Conservation (phyloP, 2,329 filamentous ascomycete species). For the Fusarium verticillioides region DNA sequence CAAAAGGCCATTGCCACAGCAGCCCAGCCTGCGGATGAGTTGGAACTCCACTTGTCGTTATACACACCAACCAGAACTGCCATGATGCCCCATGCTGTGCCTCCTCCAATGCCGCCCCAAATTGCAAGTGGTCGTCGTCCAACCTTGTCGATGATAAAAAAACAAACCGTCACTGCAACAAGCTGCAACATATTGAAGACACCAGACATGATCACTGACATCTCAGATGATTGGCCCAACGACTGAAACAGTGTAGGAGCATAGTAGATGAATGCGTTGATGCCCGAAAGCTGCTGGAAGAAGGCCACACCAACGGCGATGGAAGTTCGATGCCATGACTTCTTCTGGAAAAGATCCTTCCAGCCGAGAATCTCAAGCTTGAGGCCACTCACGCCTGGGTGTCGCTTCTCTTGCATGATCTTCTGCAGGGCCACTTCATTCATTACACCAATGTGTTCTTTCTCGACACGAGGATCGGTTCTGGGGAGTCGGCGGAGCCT, state of each 20-base stretch:
- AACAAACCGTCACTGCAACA: conserved; percentile 43
- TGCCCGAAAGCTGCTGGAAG: conserved; percentile 42
- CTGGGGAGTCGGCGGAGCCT: conserved; percentile 55
- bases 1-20: conserved; percentile 27
- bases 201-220: conserved; percentile 47
- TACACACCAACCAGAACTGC: conserved; percentile 27
- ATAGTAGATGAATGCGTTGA: conserved; percentile 41
- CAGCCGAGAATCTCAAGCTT: conserved; percentile 15
- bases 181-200: conserved; percentile 50
- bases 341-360: conserved; percentile 13
- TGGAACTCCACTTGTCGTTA: conserved; percentile 20
- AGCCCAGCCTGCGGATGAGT: conserved; percentile 26
- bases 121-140: conserved; percentile 44
- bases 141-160: conserved; percentile 48
- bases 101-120: conserved; percentile 25
- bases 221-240: conserved; percentile 43
- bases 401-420: background rate
- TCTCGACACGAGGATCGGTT: conserved; percentile 54
- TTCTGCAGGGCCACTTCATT: background rate
- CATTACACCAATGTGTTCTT: background rate
- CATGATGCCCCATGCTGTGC: conserved; percentile 23
- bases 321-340: conserved; percentile 1
- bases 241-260: conserved; percentile 43
- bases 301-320: conserved; percentile 36
- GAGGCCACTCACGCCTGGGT: background rate